A percentile compares a stretch with the other conserved stretches of the same genome.
These are phyloP conservation scores for Extremus antarcticus DNA, from an alignment of 495 filamentous ascomycete species.

Conservation along the genomic window DNA sequence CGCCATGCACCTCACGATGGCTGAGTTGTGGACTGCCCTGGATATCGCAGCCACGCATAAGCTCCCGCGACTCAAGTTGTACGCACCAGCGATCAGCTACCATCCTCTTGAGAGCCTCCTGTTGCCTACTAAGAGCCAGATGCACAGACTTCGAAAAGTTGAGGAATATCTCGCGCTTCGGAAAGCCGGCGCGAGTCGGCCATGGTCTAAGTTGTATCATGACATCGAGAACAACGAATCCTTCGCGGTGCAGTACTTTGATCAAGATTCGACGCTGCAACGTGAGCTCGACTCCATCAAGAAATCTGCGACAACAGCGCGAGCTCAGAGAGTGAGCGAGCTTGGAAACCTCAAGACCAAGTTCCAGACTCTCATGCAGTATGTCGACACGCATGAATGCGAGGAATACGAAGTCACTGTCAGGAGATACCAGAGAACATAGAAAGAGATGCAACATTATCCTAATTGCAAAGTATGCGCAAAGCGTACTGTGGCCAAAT, in stretches of 20 bases:
- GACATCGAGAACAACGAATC: slow-evolving; percentile 21
- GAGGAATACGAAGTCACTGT: slow-evolving; percentile 20
- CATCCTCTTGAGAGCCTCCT: slow-evolving; percentile 8
- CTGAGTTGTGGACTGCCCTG: slow-evolving; percentile 7
- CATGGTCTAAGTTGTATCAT: slow-evolving; percentile 29
- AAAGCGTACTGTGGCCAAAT: slow-evolving; percentile 20
- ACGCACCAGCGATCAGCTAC: slow-evolving; percentile 11
- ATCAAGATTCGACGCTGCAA: slow-evolving; percentile 38
- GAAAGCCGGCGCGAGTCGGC: slow-evolving; percentile 16
- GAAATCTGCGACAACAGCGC: slow-evolving; percentile 22
- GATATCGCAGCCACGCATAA: neutral
- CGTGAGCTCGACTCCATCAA: slow-evolving; percentile 33
- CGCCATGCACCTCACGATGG: slow-evolving; percentile 4
- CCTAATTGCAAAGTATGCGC: slow-evolving; percentile 27
- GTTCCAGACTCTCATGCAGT: slow-evolving; percentile 21
- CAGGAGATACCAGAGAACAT: slow-evolving; percentile 5
- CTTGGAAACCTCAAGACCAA: slow-evolving; percentile 31
- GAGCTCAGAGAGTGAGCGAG: slow-evolving; percentile 36
- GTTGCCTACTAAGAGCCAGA: slow-evolving; percentile 6
- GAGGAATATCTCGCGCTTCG: slow-evolving; percentile 40
- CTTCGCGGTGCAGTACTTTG: slow-evolving; percentile 47
- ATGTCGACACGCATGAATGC: slow-evolving; percentile 20
- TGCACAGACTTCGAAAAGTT: slow-evolving; percentile 38
- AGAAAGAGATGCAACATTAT: slow-evolving; percentile 17
- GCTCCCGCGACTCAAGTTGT: slow-evolving; percentile 1